Evolutionary conservation across 371 early-diverging fungal species (phyloP).

Genomic region (Umbelopsis sp.): DNA sequence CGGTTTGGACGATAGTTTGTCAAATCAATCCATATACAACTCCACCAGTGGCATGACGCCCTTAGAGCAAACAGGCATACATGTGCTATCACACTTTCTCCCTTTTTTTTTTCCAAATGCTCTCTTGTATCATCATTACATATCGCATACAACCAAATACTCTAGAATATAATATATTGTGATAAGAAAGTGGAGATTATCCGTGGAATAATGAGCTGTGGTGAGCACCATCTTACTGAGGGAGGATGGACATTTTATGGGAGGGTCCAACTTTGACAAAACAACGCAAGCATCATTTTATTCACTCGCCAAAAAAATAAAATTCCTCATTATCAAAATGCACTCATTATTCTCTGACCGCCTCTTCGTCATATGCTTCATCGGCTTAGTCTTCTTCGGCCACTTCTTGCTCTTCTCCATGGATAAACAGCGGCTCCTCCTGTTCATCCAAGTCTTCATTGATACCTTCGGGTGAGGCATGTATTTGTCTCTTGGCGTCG

Average conservation of each 20-base stretch:
- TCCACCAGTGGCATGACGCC: not conserved
- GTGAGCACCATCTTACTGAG: not conserved
- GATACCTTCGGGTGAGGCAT: not conserved
- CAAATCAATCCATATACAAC: not conserved
- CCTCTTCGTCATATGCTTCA: not conserved
- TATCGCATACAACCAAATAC: not conserved
- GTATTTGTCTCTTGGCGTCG: not conserved
- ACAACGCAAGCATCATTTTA: no score
- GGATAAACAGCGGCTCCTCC: not conserved
- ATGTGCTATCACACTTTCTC: not conserved
- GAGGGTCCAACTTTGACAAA: no score
- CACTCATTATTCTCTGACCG: no score
- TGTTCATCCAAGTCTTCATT: not conserved
- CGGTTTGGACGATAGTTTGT: constrained; percentile 43
- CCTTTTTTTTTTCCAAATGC: not conserved
- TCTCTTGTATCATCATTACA: not conserved
- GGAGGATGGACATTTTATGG: not conserved
- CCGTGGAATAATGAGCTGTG: no score
- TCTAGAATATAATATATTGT: not conserved
- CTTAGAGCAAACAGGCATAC: not conserved
- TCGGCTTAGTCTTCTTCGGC: constrained; percentile 4
- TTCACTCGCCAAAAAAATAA: no score
- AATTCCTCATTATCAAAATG: no score
- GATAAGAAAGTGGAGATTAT: no score
- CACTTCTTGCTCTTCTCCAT: not conserved